Percentiles rank a stretch among this genome's conserved stretches.
Evolutionary conservation across 495 filamentous ascomycete species (phyloP).

Genomic region (Penicillium longicatenatum): DNA sequence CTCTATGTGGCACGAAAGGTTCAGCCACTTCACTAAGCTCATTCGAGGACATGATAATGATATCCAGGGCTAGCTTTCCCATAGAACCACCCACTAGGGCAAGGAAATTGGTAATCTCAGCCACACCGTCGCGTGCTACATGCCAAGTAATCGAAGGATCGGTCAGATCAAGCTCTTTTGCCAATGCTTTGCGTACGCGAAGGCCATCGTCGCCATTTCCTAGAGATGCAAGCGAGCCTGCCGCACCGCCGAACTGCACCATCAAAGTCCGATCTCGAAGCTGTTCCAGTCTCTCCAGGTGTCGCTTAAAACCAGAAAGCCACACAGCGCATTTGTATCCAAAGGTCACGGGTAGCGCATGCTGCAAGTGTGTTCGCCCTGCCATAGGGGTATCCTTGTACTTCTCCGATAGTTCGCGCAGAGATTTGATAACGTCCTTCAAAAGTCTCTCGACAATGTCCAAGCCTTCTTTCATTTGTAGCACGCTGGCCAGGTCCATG

Average conservation of each 20-base stretch:
- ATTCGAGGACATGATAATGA: constrained; percentile 53
- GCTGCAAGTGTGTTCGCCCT: constrained; percentile 50
- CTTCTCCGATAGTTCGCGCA: constrained; percentile 34
- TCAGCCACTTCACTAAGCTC: constrained; percentile 50
- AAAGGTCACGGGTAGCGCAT: constrained; percentile 36
- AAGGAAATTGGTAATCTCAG: constrained; percentile 47
- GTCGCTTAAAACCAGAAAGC: constrained; percentile 6
- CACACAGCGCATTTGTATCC: constrained; percentile 12
- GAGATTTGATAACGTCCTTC: constrained; percentile 22
- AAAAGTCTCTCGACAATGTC: constrained; percentile 36
- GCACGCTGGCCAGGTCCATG: constrained; percentile 45
- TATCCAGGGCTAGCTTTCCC: constrained; percentile 50
- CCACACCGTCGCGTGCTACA: constrained; percentile 43
- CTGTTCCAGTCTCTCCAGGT: constrained; percentile 5
- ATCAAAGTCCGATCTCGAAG: constrained; percentile 4
- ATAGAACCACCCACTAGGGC: constrained; percentile 46
- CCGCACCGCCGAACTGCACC: constrained; percentile 43
- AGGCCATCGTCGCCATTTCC: constrained; percentile 21
- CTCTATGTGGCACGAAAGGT: constrained; percentile 51
- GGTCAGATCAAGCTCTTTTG: constrained; percentile 30
- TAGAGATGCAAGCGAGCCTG: constrained; percentile 42
- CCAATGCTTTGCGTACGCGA: constrained; percentile 36
- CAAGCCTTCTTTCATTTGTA: constrained; percentile 46
- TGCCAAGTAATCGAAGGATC: constrained; percentile 45
- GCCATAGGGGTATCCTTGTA: constrained; percentile 46